Conservation (phyloP, 805 yeast genomes). For the Phaffomyces thermotolerans region DNA sequence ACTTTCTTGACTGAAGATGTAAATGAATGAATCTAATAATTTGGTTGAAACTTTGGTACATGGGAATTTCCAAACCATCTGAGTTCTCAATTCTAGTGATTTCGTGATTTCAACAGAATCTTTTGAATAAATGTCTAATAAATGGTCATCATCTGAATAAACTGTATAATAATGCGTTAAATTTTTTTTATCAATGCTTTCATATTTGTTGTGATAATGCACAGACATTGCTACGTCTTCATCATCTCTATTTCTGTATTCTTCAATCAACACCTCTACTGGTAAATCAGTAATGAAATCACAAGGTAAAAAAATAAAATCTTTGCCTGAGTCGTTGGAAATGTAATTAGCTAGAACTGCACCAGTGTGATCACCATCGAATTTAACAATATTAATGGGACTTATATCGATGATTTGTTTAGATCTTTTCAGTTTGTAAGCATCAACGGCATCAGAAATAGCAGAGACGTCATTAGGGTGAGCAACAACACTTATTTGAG, state of each 20-base stretch:
- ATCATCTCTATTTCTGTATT: slow-evolving; percentile 65
- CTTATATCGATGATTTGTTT: slow-evolving; percentile 22
- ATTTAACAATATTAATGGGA: slow-evolving; percentile 34
- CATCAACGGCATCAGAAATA: slow-evolving; percentile 42
- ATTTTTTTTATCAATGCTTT: slow-evolving; percentile 70
- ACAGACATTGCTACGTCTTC: slow-evolving; percentile 67
- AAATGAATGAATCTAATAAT: slow-evolving; percentile 67
- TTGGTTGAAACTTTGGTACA: slow-evolving; percentile 69
- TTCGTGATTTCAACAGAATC: slow-evolving; percentile 66
- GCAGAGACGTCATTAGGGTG: slow-evolving; percentile 39
- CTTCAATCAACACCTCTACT: slow-evolving; percentile 81
- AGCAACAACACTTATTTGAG: slow-evolving; percentile 56
- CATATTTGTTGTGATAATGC: slow-evolving; percentile 68
- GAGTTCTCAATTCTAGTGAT: slow-evolving; percentile 70
- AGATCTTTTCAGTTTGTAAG: slow-evolving; percentile 37
- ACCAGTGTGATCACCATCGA: slow-evolving; percentile 54
- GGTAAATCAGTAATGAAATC: slow-evolving; percentile 91
- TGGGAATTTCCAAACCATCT: slow-evolving; percentile 86
- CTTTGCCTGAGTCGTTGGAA: slow-evolving; percentile 30
- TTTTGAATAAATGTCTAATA: slow-evolving; percentile 67
- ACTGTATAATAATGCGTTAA: slow-evolving; percentile 63
- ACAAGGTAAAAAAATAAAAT: slow-evolving; percentile 84
- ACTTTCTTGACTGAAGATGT: slow-evolving; percentile 50
- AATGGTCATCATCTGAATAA: slow-evolving; percentile 43
- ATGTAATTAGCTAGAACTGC: slow-evolving; percentile 46